These are phyloP conservation scores for Trypanosoma theileri DNA, from an alignment of 208 protist species.

Conservation along the genomic window DNA sequence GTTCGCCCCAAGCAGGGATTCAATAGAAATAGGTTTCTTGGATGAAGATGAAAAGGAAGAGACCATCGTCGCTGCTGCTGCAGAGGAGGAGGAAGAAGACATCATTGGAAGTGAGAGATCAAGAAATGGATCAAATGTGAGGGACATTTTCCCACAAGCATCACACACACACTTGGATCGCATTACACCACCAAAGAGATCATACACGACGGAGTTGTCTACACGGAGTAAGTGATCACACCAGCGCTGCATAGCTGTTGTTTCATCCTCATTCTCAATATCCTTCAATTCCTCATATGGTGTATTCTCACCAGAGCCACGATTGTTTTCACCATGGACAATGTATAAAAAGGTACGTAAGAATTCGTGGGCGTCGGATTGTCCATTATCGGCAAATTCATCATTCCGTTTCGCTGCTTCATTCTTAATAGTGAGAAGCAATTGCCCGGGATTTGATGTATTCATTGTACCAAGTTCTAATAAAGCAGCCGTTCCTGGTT, in stretches of 20 bases:
- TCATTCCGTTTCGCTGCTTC: conserved; percentile 61
- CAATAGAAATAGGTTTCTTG: conserved; percentile 2
- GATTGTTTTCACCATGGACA: conserved; percentile 88
- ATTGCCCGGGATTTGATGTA: conserved; percentile 10
- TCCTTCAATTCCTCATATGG: conserved; percentile 60
- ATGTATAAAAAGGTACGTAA: conserved; percentile 82
- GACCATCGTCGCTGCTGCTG: too few species aligned
- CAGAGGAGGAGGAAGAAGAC: too few species aligned
- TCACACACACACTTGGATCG: conserved; percentile 51
- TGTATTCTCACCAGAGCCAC: conserved; percentile 29
- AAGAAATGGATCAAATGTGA: conserved; percentile 77
- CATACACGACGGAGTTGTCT: conserved; percentile 78
- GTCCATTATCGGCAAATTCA: conserved; percentile 72
- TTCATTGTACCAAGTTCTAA: conserved; percentile 34
- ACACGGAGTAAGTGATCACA: conserved; percentile 39
- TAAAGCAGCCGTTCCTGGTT: conserved; percentile 43
- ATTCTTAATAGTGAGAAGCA: conserved; percentile 62
- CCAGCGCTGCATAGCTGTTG: conserved; percentile 53
- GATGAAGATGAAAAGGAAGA: neutral
- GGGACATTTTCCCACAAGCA: conserved; percentile 46
- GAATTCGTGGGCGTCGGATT: conserved; percentile 93
- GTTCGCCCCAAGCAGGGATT: conserved; percentile 38
- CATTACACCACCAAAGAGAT: conserved; percentile 76
- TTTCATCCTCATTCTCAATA: conserved; percentile 55
- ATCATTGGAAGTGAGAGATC: conserved; percentile 69